Evolutionary conservation across 2,329 filamentous ascomycete genomes (phyloP).

Genomic region (Paecilomyces niveus): DNA sequence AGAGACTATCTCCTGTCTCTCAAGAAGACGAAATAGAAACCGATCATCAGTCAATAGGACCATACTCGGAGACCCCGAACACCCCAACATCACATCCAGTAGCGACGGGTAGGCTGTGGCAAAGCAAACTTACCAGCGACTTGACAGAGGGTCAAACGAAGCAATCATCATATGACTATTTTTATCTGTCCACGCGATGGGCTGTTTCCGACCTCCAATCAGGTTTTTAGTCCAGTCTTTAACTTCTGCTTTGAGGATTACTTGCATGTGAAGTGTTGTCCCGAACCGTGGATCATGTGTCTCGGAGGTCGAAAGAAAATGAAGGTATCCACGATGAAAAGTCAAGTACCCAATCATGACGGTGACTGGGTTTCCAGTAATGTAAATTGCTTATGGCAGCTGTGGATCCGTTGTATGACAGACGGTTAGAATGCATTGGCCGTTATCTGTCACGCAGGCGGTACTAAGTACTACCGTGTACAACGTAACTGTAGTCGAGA

Average conservation of each 20-base stretch:
- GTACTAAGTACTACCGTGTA: too few species aligned
- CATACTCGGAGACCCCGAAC: neutral
- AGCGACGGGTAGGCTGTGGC: neutral
- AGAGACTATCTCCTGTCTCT: neutral
- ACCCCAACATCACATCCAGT: neutral
- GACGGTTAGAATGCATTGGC: too few species aligned
- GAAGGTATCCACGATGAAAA: neutral
- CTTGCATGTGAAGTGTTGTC: neutral
- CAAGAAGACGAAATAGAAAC: neutral
- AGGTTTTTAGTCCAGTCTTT: neutral
- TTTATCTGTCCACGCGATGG: neutral
- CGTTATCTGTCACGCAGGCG: too few species aligned
- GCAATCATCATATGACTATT: neutral
- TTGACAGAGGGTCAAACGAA: neutral
- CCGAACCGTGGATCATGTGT: neutral
- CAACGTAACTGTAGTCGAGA: too few species aligned
- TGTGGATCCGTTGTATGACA: too few species aligned
- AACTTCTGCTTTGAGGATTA: neutral
- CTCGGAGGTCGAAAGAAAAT: neutral
- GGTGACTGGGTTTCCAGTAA: too few species aligned
- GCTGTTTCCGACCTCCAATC: neutral
- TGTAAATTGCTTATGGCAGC: too few species aligned
- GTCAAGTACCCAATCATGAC: neutral
- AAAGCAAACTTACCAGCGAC: neutral
- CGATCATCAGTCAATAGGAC: neutral